Evolutionary conservation across 1,284 basidiomycete species (phyloP).

Genomic region (Farysia itapuensis): DNA sequence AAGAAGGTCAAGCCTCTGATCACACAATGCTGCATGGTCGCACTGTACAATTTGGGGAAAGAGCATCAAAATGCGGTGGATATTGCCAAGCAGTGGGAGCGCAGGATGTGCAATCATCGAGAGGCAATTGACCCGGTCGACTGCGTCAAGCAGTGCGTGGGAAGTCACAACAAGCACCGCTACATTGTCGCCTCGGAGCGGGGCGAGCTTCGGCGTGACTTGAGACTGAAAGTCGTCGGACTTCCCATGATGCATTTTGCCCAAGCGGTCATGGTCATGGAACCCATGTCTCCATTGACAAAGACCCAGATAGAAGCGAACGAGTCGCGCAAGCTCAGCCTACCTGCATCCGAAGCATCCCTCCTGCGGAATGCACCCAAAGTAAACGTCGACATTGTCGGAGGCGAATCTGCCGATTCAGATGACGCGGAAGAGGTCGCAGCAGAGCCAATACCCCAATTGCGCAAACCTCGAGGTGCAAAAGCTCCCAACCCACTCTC

Average conservation of each 20-base stretch:
- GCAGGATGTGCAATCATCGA: conserved; percentile 89
- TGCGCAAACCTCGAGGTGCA: conserved; percentile 20
- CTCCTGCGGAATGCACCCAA: conserved; percentile 7
- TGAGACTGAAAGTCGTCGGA: conserved; percentile 30
- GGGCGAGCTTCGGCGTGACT: conserved; percentile 21
- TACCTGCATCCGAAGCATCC: conserved; percentile 20
- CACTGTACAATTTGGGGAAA: conserved; percentile 47
- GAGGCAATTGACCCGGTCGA: conserved; percentile 77
- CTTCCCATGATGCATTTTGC: conserved; percentile 55
- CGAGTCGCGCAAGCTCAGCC: conserved; percentile 36
- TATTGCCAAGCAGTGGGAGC: conserved; percentile 87
- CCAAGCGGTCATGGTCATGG: conserved; percentile 55
- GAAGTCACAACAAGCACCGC: conserved; percentile 50
- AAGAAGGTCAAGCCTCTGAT: conserved; percentile 55
- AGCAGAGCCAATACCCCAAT: background rate
- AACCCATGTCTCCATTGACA: conserved; percentile 55
- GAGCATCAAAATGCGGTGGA: conserved; percentile 64
- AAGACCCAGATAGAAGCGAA: conserved; percentile 33
- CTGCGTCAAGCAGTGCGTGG: conserved; percentile 69
- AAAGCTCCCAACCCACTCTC: conserved; percentile 92
- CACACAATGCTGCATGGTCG: conserved; percentile 57
- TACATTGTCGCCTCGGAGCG: conserved; percentile 51
- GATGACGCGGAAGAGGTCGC: background rate
- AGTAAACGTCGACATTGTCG: conserved; percentile 27
- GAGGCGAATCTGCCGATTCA: background rate